A percentile compares a stretch with the other conserved stretches of the same genome.
phyloP scores from a whole-genome alignment of 495 filamentous ascomycete species.

The Penicillium atrosanguineum region DNA sequence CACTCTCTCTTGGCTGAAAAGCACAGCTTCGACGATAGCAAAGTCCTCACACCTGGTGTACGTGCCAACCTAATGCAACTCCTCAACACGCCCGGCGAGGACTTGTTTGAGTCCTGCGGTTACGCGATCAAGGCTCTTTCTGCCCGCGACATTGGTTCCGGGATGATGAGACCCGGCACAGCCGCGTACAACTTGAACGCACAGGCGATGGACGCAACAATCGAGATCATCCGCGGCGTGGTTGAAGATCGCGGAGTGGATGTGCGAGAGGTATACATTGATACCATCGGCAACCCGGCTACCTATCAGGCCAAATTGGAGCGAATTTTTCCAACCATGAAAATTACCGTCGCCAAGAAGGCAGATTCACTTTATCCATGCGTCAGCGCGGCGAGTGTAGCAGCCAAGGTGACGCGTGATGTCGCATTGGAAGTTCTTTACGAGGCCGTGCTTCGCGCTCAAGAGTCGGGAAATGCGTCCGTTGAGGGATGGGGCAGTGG shows the following conservation, averaged over 20 bases:
- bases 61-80: constrained; percentile 72
- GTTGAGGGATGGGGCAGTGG: constrained; percentile 76
- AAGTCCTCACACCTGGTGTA: constrained; percentile 72
- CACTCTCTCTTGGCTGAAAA: constrained; percentile 68
- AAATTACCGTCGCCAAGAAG: constrained; percentile 92
- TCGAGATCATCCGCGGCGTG: constrained; percentile 76
- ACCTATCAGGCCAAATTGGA: constrained; percentile 83
- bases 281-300: constrained; percentile 83
- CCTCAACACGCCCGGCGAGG: constrained; percentile 63
- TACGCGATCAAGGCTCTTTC: constrained; percentile 82
- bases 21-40: constrained; percentile 90
- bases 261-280: constrained; percentile 86
- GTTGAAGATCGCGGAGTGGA: constrained; percentile 69
- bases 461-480: constrained; percentile 7
- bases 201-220: constrained; percentile 95
- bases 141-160: constrained; percentile 75
- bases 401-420: constrained; percentile 93
- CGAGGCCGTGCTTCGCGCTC: constrained; percentile 37
- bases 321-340: constrained; percentile 73
- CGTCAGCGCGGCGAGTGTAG: constrained; percentile 90
- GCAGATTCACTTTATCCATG: constrained; percentile 91
- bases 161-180: constrained; percentile 66
- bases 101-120: constrained; percentile 68
- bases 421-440: constrained; percentile 78
- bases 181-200: constrained; percentile 89